A percentile compares a stretch with the other conserved stretches of the same genome.
Evolutionary conservation across 2,329 filamentous ascomycete genomes (phyloP).

Genomic region (Metarhizium anisopliae): DNA sequence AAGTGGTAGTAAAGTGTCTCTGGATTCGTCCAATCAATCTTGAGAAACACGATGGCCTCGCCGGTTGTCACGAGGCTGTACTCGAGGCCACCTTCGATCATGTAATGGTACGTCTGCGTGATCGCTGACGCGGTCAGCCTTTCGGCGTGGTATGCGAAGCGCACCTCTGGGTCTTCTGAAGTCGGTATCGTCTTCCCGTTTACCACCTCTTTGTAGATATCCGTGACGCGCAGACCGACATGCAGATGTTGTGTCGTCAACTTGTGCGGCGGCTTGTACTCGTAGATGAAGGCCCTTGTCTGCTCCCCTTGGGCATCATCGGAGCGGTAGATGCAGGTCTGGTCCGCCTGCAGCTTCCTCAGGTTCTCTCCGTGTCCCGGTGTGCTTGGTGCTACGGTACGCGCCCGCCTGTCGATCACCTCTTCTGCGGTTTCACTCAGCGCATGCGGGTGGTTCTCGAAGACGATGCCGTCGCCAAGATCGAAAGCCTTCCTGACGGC

Average conservation of each 20-base stretch:
- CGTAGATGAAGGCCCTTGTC: conserved; percentile 18
- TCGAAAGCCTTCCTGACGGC: conserved; percentile 12
- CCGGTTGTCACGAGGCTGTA: conserved; percentile 34
- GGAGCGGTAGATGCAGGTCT: conserved; percentile 19
- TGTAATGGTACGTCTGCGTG: conserved; percentile 40
- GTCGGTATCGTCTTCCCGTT: conserved; percentile 18
- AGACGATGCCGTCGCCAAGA: conserved; percentile 20
- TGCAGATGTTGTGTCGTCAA: conserved; percentile 32
- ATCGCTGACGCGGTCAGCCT: conserved; percentile 31
- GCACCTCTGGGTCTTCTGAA: conserved; percentile 17
- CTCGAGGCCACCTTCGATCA: conserved; percentile 34
- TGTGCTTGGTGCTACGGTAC: conserved; percentile 11
- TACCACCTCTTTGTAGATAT: conserved; percentile 30
- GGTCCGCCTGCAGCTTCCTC: conserved; percentile 18
- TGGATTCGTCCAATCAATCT: conserved; percentile 20
- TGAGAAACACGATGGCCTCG: conserved; percentile 34
- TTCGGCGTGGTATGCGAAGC: conserved; percentile 24
- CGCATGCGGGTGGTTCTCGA: conserved; percentile 20
- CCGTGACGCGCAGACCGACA: conserved; percentile 29
- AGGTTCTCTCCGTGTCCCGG: conserved; percentile 11
- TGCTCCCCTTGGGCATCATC: neutral
- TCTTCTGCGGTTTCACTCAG: conserved; percentile 18
- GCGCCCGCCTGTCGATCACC: conserved; percentile 13
- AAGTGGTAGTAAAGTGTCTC: conserved; percentile 21
- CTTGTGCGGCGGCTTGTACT: conserved; percentile 41